Conservation (phyloP, 495 filamentous ascomycete species). For the Penicillium nucicola region DNA sequence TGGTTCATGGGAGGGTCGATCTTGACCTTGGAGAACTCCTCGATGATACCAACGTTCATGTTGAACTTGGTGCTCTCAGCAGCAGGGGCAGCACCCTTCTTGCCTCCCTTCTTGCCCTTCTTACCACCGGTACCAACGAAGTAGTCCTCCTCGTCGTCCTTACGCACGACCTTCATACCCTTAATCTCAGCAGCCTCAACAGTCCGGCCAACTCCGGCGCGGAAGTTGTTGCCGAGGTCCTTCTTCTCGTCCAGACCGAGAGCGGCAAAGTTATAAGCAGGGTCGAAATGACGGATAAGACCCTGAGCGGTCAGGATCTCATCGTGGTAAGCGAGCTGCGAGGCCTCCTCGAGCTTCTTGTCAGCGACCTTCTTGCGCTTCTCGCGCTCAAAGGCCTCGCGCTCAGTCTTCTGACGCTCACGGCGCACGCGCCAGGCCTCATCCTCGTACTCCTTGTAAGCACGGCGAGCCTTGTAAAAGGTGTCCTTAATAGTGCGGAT, state of each 20-base stretch:
- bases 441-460: constrained; percentile 74
- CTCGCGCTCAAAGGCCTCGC: constrained; percentile 67
- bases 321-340: constrained; percentile 79
- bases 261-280: constrained; percentile 63
- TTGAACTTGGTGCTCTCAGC: constrained; percentile 67
- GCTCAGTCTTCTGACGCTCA: constrained; percentile 76
- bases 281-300: constrained; percentile 88
- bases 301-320: constrained; percentile 85
- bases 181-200: constrained; percentile 75
- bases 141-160: constrained; percentile 88
- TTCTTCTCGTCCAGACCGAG: constrained; percentile 57
- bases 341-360: constrained; percentile 87
- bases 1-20: constrained; percentile 84
- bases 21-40: constrained; percentile 78
- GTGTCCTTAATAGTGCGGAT: constrained; percentile 83
- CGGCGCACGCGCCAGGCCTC: constrained; percentile 69
- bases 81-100: constrained; percentile 52
- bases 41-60: constrained; percentile 83
- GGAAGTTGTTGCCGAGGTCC: constrained; percentile 64
- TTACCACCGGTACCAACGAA: constrained; percentile 77
- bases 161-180: constrained; percentile 73
- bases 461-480: constrained; percentile 73
- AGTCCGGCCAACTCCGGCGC: constrained; percentile 74
- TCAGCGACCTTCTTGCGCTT: constrained; percentile 79
- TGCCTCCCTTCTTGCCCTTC: constrained; percentile 89